Evolutionary conservation across 164 flowering plant species (phyloP), one percentile per base, ranked within the genome.

Genomic region (Aristolochia fimbriata): DNA sequence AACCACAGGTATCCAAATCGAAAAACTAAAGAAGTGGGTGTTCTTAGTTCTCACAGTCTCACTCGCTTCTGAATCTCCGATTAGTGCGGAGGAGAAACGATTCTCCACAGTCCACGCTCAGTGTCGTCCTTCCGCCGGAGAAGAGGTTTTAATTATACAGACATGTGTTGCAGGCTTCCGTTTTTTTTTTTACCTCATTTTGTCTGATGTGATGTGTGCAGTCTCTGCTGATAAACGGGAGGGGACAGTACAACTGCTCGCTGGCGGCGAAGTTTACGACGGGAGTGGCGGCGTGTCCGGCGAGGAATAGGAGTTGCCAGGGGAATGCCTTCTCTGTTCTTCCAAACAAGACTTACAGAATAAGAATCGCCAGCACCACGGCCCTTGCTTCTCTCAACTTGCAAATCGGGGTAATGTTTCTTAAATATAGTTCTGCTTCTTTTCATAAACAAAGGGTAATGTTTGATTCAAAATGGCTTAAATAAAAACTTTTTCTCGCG

Each of bases 301-400:
- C 81, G 0, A 80, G 77, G 16, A 57, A 47, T 20, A 81, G 77
- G 55, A 76, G 77, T 58, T 93, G 91, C 55, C 78, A 88, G 52
- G 96, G 97, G 2, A 54, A 73, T 5, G 72, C 78, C 22, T 73
- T 86, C 6, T 55, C 23, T 5, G 98, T 90, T 15, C 65, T 55
- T 0, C 96, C 96, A 0, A 83, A 86, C 71, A 86, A 82, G 74
- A 87, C 85, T 2, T 90, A 90, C 73, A 69, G 94, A 71, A 64
- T 93, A 7, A 77, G 97, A 64, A 52, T 93, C n/a, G 91, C 94
- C 55, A 89, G 97, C 72, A 57, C 81, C 70, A 87, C 98, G 21
- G 53, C 97, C 1, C 76, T 89, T 14, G 73, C 92, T 57, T 78
- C 98, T 2, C 88, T 93, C 79, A 86, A 78, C 75, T 71, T 93